Evolutionary conservation across 2,329 filamentous ascomycete genomes (phyloP).

Genomic region (Metarhizium humberi): DNA sequence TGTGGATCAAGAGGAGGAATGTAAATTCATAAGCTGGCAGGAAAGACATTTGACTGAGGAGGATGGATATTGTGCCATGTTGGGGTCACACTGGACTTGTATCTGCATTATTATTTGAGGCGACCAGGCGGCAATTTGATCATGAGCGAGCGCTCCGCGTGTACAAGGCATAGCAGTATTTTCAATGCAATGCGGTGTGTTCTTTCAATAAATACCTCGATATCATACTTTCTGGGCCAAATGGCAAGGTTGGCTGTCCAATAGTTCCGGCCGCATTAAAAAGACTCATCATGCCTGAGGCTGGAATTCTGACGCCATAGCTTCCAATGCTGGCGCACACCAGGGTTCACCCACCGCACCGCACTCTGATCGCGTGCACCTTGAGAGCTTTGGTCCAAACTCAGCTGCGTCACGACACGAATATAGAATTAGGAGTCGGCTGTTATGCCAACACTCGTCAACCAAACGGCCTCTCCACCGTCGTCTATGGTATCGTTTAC

Average conservation of each 20-base stretch:
- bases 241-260: too few species aligned
- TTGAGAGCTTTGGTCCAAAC: neutral
- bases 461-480: neutral
- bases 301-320: conserved; percentile 7
- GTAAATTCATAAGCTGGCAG: neutral
- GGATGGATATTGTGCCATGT: neutral
- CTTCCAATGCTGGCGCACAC: conserved; percentile 2
- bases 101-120: neutral
- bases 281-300: conserved; percentile 2
- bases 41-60: neutral
- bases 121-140: neutral
- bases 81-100: too few species aligned
- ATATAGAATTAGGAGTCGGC: too few species aligned
- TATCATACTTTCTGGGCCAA: too few species aligned
- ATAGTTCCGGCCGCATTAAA: too few species aligned
- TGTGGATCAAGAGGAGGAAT: conserved; percentile 23
- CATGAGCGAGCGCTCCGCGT: neutral
- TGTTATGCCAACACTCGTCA: too few species aligned
- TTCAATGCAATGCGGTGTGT: too few species aligned
- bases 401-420: neutral
- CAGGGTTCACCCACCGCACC: neutral
- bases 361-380: neutral
- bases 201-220: too few species aligned
- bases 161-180: neutral
- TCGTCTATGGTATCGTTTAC: neutral